These are phyloP conservation scores for Aspergillus versicolor DNA, from an alignment of 2,329 filamentous ascomycete species.

Conservation along the genomic window DNA sequence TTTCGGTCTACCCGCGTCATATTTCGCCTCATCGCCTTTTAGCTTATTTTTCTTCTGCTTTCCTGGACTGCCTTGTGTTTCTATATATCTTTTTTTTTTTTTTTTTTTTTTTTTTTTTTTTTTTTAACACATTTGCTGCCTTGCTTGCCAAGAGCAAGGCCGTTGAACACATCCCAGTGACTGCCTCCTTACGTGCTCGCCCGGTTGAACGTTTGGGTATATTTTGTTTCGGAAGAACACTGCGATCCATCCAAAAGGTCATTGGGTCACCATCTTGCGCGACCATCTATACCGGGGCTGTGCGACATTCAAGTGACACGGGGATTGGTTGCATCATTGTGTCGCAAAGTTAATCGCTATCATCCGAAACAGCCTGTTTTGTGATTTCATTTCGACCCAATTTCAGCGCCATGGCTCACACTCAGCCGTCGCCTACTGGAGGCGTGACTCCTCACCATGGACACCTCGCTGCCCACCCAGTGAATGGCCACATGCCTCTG, in stretches of 20 bases:
- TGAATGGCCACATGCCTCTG: conserved; percentile 58
- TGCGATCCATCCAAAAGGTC: conserved; percentile 10
- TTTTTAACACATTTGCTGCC: neutral
- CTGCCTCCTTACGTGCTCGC: neutral
- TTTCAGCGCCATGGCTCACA: conserved; percentile 63
- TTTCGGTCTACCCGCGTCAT: conserved; percentile 1
- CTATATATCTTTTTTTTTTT: neutral
- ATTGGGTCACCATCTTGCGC: conserved; percentile 15
- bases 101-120: neutral
- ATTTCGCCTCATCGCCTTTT: conserved; percentile 1
- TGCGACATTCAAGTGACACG: conserved; percentile 21
- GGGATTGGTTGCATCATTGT: conserved; percentile 32
- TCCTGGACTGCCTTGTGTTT: neutral
- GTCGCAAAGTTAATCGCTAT: conserved; percentile 25
- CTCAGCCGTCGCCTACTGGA: conserved; percentile 78
- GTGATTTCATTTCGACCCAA: conserved; percentile 6
- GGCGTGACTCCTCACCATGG: conserved; percentile 65
- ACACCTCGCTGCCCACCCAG: conserved; percentile 33
- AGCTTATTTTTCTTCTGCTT: neutral
- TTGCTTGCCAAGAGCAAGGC: neutral
- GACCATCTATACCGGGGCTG: conserved; percentile 17
- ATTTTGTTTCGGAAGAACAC: conserved; percentile 8
- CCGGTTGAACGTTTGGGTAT: conserved; percentile 1
- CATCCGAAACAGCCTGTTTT: conserved; percentile 9
- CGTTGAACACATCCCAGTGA: neutral